Percentiles rank a stretch among this genome's conserved stretches.
These are phyloP conservation scores for Leishmania major DNA, from an alignment of 208 protist genomes.

Conservation along the genomic window DNA sequence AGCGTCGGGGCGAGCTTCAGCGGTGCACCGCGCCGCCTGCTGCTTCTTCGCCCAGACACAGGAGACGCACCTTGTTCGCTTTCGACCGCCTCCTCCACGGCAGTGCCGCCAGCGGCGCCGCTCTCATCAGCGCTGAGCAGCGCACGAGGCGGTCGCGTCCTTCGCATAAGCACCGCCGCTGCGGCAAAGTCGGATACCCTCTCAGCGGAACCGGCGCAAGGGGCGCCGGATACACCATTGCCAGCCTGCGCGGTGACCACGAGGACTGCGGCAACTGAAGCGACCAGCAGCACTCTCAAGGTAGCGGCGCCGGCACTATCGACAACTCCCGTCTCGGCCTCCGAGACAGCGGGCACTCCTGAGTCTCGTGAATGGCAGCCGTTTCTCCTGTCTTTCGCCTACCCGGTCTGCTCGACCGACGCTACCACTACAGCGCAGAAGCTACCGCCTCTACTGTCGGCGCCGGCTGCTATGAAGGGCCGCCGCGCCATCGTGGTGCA, in stretches of 20 bases:
- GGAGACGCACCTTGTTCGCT: neutral
- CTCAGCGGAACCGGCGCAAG: neutral
- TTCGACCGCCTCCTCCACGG: neutral
- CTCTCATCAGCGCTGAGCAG: neutral
- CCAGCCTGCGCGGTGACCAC: neutral
- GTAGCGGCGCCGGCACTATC: neutral
- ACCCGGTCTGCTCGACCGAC: neutral
- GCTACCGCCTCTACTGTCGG: neutral
- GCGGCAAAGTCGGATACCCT: neutral
- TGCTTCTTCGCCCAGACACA: slow-evolving; percentile 4
- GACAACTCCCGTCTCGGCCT: neutral
- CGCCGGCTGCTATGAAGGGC: neutral
- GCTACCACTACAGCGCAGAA: neutral
- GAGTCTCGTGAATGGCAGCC: slow-evolving; percentile 2
- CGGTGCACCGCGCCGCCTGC: slow-evolving; percentile 1
- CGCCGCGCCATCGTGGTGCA: neutral
- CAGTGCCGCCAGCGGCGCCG: neutral
- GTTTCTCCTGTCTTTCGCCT: slow-evolving; percentile 7
- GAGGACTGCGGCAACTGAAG: neutral
- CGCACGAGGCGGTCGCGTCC: slow-evolving; percentile 1
- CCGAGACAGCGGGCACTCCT: neutral
- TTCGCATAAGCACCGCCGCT: neutral
- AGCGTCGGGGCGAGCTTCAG: neutral
- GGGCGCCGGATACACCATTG: neutral
- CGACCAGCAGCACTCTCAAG: neutral